These are phyloP conservation scores for Zarea fungicola DNA, from an alignment of 2,329 filamentous ascomycete genomes.

Conservation along the genomic window DNA sequence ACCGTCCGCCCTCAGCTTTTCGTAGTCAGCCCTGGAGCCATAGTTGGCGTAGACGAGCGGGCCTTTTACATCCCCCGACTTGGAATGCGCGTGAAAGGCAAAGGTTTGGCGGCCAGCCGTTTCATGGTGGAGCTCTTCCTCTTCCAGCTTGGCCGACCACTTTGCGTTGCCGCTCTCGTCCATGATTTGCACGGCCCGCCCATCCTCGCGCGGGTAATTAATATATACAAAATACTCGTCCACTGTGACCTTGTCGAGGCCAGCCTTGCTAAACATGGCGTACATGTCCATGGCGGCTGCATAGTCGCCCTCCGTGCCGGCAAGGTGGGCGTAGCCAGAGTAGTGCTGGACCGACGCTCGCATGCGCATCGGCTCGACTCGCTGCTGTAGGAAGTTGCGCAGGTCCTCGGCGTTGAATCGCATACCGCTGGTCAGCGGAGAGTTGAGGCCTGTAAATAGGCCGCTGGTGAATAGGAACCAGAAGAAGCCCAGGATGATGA, in stretches of 20 bases:
- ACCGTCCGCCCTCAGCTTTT: constrained; percentile 62
- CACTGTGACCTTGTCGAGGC: constrained; percentile 68
- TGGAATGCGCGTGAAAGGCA: constrained; percentile 85
- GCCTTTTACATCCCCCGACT: constrained; percentile 77
- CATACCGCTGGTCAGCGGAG: constrained; percentile 60
- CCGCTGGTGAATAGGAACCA: constrained; percentile 85
- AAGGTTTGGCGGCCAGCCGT: constrained; percentile 62
- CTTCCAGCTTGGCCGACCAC: constrained; percentile 82
- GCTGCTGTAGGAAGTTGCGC: constrained; percentile 66
- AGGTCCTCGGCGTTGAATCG: constrained; percentile 78
- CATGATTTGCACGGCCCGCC: constrained; percentile 76
- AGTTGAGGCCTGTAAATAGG: constrained; percentile 63
- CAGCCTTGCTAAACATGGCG: constrained; percentile 65
- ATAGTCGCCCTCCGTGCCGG: constrained; percentile 89
- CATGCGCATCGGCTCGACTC: constrained; percentile 65
- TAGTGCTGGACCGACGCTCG: constrained; percentile 70
- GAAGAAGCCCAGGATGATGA: constrained; percentile 70
- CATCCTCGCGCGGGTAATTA: constrained; percentile 78
- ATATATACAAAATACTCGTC: constrained; percentile 85
- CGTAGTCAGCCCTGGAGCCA: constrained; percentile 79
- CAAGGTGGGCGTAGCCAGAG: constrained; percentile 81
- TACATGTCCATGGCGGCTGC: constrained; percentile 80
- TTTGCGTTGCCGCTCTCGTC: constrained; percentile 56
- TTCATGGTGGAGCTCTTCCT: constrained; percentile 62
- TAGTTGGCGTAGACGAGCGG: constrained; percentile 91